A percentile compares a stretch with the other conserved stretches of the same genome.
phyloP scores from a whole-genome alignment of 495 filamentous ascomycete genomes.

The Aspergillus sclerotioniger region DNA sequence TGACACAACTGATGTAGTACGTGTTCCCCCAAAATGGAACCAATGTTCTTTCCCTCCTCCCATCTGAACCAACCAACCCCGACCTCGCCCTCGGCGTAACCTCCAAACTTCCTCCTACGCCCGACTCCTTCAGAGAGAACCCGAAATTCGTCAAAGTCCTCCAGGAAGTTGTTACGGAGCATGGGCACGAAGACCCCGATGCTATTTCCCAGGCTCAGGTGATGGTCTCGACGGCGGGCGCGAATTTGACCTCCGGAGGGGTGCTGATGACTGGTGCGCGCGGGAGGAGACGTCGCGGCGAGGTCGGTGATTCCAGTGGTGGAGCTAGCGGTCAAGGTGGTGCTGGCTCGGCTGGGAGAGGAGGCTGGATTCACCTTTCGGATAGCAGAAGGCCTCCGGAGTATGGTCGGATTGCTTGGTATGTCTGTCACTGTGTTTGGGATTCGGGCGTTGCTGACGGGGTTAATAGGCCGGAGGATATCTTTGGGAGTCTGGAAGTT shows the following conservation, averaged over 20 bases:
- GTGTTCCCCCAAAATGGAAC: constrained; percentile 52
- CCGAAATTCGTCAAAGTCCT: constrained; percentile 70
- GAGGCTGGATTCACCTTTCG: constrained; percentile 87
- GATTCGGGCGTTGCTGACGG: not conserved
- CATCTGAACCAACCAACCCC: constrained; percentile 66
- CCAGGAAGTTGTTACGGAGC: constrained; percentile 64
- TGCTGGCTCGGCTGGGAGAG: constrained; percentile 74
- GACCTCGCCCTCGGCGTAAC: constrained; percentile 75
- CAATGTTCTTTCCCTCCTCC: constrained; percentile 70
- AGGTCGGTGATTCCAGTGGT: constrained; percentile 58
- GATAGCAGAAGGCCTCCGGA: constrained; percentile 81
- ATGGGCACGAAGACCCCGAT: constrained; percentile 70
- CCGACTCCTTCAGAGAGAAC: constrained; percentile 75
- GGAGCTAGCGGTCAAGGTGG: constrained; percentile 82
- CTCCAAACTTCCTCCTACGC: constrained; percentile 69
- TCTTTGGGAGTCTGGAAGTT: constrained; percentile 88
- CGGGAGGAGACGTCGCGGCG: constrained; percentile 35
- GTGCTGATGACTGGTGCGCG: constrained; percentile 56
- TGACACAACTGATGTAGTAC: constrained; percentile 56
- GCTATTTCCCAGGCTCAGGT: constrained; percentile 74
- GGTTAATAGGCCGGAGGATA: constrained; percentile 68
- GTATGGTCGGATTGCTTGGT: constrained; percentile 84
- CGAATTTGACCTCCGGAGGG: constrained; percentile 64
- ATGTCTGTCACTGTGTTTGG: constrained; percentile 2
- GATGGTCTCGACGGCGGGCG: constrained; percentile 75